Base-by-base conservation (phyloP, 2,329 filamentous ascomycete genomes). In the Trichoderma asperellum region DNA sequence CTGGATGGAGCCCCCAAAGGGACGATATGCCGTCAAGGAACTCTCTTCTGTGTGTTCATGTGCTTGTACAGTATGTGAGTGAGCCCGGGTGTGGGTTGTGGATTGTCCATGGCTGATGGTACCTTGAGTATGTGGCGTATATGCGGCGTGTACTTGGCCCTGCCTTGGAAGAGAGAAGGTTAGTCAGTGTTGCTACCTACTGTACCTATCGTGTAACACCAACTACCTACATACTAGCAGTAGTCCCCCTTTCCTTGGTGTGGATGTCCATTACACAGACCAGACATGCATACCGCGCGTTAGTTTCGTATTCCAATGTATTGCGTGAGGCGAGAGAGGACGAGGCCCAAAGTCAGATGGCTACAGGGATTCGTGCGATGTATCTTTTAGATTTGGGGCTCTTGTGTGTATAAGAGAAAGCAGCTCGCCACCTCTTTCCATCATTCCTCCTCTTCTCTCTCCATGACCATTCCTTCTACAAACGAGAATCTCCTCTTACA, bases 401-500 rank as follows among this genome's bases (percentile, higher is more conserved):
- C 32, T 49, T 12, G n/a, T 49, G 61, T 64, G 61, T 68, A 68
- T 68, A 68, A 68, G 65, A 68, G 34, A 61, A 61, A 37, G 34
- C 16, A 18, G 18, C 12, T 61, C 24, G 49, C 57, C 47, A 61
- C 65, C 29, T 49, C 47, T 34, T 34, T 57, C 11, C 37, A 29
- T 14, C 32, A 47, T 34, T 21, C 52, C 56, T 35, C 40, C 35
- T 24, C 29, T n/a, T 21, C 2, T 29, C 29, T 21, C 34, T 57
- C 37, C 4, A 64, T 24, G 12, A 29, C 37, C 27, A 60, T 29
- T 29, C 24, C 14, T 27, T 55, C 21, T 14, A 29, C 24, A 55
- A 55, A 55, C 47, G 7, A 49, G 8, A 49, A 49, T n/a, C 10
- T 24, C n/a, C 10, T 49, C n/a, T 49, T 49, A n/a, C 24, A 12